Evolutionary conservation across 2,329 filamentous ascomycete genomes (phyloP), one percentile per base, ranked within the genome.

Genomic region (Exophiala lecanii-corni): DNA sequence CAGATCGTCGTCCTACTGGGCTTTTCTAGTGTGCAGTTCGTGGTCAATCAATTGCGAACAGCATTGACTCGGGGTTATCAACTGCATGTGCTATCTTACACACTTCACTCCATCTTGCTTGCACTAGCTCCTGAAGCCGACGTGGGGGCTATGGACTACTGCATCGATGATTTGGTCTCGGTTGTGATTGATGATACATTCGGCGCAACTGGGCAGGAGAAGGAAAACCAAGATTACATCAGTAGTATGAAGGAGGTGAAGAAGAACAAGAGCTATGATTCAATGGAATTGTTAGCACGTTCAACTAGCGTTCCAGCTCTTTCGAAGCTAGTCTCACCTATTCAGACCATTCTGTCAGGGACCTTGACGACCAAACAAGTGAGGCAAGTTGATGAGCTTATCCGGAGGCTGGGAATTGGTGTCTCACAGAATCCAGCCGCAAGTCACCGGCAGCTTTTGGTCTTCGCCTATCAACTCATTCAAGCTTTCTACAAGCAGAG

Each of bases 151-250:
- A 70, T 98, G 20, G 88, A 98, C 59, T 89, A 96, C 60, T 95
- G 89, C 58, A 71, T 96, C 6, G 70, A 77, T 2, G 75, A 84
- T 9, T 81, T 97, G 32, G 81, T 94, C 34, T 76, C 79, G 1
- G 79, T 98, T 32, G 83, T 97, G 51, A 92, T 98, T 86, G 92
- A 98, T 58, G 94, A 98, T 60, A 92, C 94, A 9, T 98, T 98
- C 59, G 94, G 94, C 20, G 79, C 81, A 4, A 84, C 85, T 23
- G 92, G 92, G 2, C 86, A 95, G 66, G 91, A 98, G 60, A 98
- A 98, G 65, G 92, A 98, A 57, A 91, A 91, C 0, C 89, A 96
- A 56, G 92, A 89, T 40, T 98, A 98, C 62, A 83, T 84, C 43
- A 95, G 82, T 61, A 86, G 91, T 64, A 96, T 94, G 83, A 95